A percentile compares a stretch with the other conserved stretches of the same genome.
phyloP scores from a whole-genome alignment of 371 early-diverging fungal species.

The Blakeslea trispora region DNA sequence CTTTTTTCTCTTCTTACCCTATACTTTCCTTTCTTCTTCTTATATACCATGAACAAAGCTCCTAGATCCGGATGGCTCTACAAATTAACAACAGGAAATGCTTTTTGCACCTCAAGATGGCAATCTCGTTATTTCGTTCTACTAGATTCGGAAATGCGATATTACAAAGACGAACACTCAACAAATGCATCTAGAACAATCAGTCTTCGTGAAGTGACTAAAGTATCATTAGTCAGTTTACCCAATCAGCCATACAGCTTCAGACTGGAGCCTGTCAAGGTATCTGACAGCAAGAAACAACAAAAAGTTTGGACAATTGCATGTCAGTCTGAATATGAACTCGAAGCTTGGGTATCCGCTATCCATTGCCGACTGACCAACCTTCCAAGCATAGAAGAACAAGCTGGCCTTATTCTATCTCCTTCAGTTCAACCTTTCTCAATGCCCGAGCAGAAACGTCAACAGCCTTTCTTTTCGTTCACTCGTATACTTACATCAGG shows the following conservation, averaged over 20 bases:
- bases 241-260: conserved; percentile 26
- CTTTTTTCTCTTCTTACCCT: conserved; percentile 7
- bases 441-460: conserved; percentile 15
- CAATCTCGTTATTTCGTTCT: conserved; percentile 42
- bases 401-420: conserved; percentile 5
- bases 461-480: conserved; percentile 11
- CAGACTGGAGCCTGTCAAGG: conserved; percentile 29
- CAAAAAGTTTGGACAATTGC: conserved; percentile 28
- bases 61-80: conserved; percentile 28
- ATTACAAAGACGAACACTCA: conserved; percentile 42
- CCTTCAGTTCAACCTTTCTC: conserved; percentile 17
- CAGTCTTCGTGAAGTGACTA: conserved; percentile 23
- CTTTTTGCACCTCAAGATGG: conserved; percentile 36
- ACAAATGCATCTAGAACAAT: conserved; percentile 26
- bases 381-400: background rate
- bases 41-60: conserved; percentile 3
- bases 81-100: conserved; percentile 23
- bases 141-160: conserved; percentile 41
- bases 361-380: conserved; percentile 18
- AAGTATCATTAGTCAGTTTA: conserved; percentile 9
- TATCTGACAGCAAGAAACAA: conserved; percentile 6
- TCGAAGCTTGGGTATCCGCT: conserved; percentile 27
- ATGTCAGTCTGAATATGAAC: conserved; percentile 30
- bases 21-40: background rate
- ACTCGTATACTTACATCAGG: background rate